A percentile compares a stretch with the other conserved stretches of the same genome.
Conservation (phyloP, 495 filamentous ascomycete genomes). For the Tuber microsphaerosporum region DNA sequence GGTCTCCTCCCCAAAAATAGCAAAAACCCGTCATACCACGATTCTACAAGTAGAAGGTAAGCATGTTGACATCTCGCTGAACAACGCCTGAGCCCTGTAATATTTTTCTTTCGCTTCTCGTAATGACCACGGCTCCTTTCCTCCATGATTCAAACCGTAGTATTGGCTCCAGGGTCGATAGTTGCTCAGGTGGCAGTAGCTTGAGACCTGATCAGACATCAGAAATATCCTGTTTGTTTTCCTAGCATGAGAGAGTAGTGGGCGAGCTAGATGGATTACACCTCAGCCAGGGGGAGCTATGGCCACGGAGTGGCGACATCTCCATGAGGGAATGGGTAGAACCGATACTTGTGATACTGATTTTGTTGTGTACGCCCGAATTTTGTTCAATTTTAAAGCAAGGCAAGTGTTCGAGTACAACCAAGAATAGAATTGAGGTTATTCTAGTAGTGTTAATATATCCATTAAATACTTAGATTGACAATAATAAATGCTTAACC, state of each 20-base stretch:
- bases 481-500: slow-evolving; percentile 47
- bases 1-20: too few relatives aligned
- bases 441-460: neutral
- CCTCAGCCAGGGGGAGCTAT: neutral
- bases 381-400: neutral
- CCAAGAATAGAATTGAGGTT: neutral
- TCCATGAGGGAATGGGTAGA: neutral
- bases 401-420: neutral
- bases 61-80: too few relatives aligned
- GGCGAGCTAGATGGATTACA: neutral
- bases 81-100: too few relatives aligned
- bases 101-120: too few relatives aligned
- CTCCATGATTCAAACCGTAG: too few relatives aligned
- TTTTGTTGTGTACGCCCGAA: neutral
- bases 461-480: neutral
- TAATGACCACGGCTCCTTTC: too few relatives aligned
- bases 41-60: too few relatives aligned
- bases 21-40: too few relatives aligned
- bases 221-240: too few relatives aligned
- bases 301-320: neutral
- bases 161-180: too few relatives aligned
- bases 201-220: too few relatives aligned
- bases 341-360: neutral
- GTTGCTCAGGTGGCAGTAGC: too few relatives aligned
- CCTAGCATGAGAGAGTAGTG: neutral